These are phyloP conservation scores for Termitomyces sp. DNA, from an alignment of 768 basidiomycete genomes.

Conservation along the genomic window DNA sequence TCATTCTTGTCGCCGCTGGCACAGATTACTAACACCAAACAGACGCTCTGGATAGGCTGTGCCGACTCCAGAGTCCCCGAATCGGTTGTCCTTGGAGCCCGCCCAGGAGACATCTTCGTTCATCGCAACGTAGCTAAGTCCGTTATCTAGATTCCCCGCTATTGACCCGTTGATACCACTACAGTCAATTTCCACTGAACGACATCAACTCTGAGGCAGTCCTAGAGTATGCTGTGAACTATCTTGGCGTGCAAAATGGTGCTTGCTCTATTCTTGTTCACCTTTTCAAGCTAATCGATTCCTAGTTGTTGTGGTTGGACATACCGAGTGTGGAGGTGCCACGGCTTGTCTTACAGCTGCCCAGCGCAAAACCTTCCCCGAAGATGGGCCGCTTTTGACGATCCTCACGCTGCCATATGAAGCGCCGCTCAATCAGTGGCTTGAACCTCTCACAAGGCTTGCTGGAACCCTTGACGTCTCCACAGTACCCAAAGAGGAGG, in stretches of 20 bases:
- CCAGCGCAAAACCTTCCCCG: slow-evolving; percentile 26
- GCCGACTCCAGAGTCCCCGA: slow-evolving; percentile 87
- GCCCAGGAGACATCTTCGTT: slow-evolving; percentile 80
- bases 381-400: slow-evolving; percentile 29
- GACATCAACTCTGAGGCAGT: slow-evolving; percentile 74
- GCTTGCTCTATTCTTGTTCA: slow-evolving; percentile 31
- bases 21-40: slow-evolving; percentile 4
- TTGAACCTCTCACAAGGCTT: slow-evolving; percentile 52
- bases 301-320: slow-evolving; percentile 78
- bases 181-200: slow-evolving; percentile 67
- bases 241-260: slow-evolving; percentile 78
- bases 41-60: slow-evolving; percentile 81
- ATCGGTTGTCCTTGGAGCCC: slow-evolving; percentile 60
- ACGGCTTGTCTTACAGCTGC: slow-evolving; percentile 49
- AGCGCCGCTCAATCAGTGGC: slow-evolving; percentile 63
- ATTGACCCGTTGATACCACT: neutral
- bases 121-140: slow-evolving; percentile 86
- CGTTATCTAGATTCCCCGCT: neutral
- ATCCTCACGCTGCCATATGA: slow-evolving; percentile 31
- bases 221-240: slow-evolving; percentile 67
- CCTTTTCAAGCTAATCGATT: slow-evolving; percentile 28
- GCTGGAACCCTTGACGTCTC: slow-evolving; percentile 44
- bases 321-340: slow-evolving; percentile 81
- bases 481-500: slow-evolving; percentile 28
- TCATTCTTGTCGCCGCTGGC: slow-evolving; percentile 7